Conservation (phyloP, 2,329 filamentous ascomycete species). For the Claviceps sp. region DNA sequence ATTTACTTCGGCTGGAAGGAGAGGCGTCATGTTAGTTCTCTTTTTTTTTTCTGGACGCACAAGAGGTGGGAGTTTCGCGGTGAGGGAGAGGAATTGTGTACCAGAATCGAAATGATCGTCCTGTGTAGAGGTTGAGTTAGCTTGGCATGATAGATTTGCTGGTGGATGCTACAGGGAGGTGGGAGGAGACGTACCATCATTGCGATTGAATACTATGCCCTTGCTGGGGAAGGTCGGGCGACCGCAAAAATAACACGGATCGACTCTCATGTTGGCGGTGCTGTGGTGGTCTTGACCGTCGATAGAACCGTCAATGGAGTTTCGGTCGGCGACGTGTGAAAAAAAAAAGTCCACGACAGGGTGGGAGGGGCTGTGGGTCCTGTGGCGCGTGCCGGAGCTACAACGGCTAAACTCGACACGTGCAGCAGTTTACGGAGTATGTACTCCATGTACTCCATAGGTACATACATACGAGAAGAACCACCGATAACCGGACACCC, state of each 20-base stretch:
- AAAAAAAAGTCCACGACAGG: not conserved
- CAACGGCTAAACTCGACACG: not conserved
- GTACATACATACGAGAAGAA: too few relatives aligned
- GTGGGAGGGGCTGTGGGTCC: not conserved
- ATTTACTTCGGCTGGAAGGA: slow-evolving; percentile 25
- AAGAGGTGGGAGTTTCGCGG: not conserved
- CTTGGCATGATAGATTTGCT: not conserved
- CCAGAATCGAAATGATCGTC: slow-evolving; percentile 44
- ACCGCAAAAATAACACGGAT: slow-evolving; percentile 33
- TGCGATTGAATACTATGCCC: slow-evolving; percentile 39
- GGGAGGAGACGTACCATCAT: slow-evolving; percentile 24
- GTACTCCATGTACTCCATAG: too few relatives aligned
- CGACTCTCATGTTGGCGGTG: slow-evolving; percentile 20
- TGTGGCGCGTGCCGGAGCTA: not conserved
- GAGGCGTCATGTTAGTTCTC: not conserved
- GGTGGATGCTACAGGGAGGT: not conserved
- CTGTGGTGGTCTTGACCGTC: not conserved
- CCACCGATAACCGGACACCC: too few relatives aligned
- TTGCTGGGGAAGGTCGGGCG: slow-evolving; percentile 41
- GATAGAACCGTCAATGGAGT: not conserved
- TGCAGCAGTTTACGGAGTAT: too few relatives aligned
- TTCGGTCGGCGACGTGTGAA: not conserved
- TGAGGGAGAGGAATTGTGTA: slow-evolving; percentile 11
- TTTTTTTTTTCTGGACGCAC: too few relatives aligned
- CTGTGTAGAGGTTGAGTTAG: slow-evolving; percentile 10